Evolutionary conservation across 305 asterid species (phyloP).

Genomic region (Stenogyne calaminthoides): DNA sequence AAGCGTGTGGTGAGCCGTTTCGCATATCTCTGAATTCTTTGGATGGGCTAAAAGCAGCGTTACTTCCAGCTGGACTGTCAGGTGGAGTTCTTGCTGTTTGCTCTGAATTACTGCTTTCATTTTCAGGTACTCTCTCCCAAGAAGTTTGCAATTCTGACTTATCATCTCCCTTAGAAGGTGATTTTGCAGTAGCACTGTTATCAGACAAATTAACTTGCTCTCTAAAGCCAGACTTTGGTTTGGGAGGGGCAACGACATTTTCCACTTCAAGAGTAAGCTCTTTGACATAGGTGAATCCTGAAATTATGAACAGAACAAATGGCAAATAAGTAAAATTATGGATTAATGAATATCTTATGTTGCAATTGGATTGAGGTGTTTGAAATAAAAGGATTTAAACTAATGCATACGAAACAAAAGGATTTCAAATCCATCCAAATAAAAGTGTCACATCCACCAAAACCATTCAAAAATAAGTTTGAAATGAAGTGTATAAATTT

Average conservation of each 20-base stretch:
- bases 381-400: not conserved
- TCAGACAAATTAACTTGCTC: conserved; percentile 53
- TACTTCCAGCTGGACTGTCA: conserved; percentile 69
- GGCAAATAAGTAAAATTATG: not conserved
- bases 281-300: conserved; percentile 78
- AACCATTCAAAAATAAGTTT: not conserved
- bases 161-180: conserved; percentile 52
- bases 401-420: not conserved
- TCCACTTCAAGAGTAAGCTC: conserved; percentile 92
- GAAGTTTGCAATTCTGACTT: conserved; percentile 49
- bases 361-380: not conserved
- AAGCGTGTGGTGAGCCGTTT: conserved; percentile 76
- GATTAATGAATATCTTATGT: conserved; percentile 13
- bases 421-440: not conserved
- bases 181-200: conserved; percentile 37
- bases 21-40: conserved; percentile 55
- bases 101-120: conserved; percentile 44
- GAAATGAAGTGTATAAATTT: not conserved
- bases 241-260: conserved; percentile 84
- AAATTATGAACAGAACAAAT: conserved; percentile 20
- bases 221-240: conserved; percentile 61
- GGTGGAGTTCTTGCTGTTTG: conserved; percentile 62
- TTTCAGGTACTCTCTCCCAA: conserved; percentile 40
- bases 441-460: not conserved
- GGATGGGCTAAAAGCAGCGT: conserved; percentile 52